phyloP scores from a whole-genome alignment of 78 protist genomes.

The Monocercomonoides exilis region DNA sequence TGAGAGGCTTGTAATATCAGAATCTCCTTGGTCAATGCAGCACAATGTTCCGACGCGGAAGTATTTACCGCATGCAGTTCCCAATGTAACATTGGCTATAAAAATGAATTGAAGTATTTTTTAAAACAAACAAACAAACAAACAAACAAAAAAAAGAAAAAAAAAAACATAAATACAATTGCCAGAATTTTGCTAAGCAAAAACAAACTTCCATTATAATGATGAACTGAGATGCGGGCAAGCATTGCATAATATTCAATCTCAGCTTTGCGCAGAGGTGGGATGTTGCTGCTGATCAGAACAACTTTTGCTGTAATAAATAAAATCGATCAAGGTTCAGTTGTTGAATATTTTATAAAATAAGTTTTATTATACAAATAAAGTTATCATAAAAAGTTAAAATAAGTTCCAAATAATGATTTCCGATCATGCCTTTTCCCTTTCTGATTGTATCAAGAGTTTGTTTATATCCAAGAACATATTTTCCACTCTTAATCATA shows the following conservation, averaged over 20 bases:
- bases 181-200: no score
- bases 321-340: no score
- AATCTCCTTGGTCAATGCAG: conserved; percentile 92
- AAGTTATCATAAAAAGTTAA: no score
- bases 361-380: neutral
- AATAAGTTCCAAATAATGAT: no score
- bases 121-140: neutral
- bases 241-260: conserved; percentile 99
- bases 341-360: neutral
- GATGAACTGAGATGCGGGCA: conserved; percentile 85
- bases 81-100: conserved; percentile 93
- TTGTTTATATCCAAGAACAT: conserved; percentile 82
- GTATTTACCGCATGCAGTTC: conserved; percentile 95
- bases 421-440: conserved; percentile 63
- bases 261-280: conserved; percentile 91
- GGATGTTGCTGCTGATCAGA: conserved; percentile 92
- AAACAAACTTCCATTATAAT: conserved; percentile 86
- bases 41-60: conserved; percentile 77
- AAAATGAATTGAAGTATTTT: neutral
- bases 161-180: no score
- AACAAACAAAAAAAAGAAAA: no score
- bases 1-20: no score
- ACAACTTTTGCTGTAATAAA: conserved; percentile 79
- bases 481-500: conserved; percentile 96
- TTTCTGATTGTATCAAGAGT: conserved; percentile 83